Evolutionary conservation across 352 stramenopile species (phyloP).

Genomic region (Saprolegnia parasitica): DNA sequence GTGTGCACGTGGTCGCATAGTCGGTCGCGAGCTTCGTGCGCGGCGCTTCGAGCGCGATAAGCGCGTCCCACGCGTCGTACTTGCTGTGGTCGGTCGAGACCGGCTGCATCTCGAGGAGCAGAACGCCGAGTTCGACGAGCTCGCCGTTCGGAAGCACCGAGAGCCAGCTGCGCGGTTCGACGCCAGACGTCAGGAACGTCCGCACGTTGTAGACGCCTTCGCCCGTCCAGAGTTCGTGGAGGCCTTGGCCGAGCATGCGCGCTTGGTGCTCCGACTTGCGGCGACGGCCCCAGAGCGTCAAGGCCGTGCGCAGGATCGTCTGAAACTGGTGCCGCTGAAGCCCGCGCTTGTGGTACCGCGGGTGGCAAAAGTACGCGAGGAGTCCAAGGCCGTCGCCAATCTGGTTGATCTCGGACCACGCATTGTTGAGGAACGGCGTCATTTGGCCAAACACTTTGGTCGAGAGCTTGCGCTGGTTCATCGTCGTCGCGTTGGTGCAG

Average conservation of each 20-base stretch:
- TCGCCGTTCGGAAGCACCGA: slow-evolving; percentile 19
- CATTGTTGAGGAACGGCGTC: slow-evolving; percentile 17
- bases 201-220: slow-evolving; percentile 19
- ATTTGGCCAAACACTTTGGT: slow-evolving; percentile 20
- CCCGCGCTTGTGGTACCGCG: slow-evolving; percentile 19
- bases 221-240: slow-evolving; percentile 19
- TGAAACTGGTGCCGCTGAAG: slow-evolving; percentile 19
- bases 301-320: slow-evolving; percentile 16
- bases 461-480: slow-evolving; percentile 12
- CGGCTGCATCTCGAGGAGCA: slow-evolving; percentile 18
- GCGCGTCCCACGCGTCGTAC: slow-evolving; percentile 12
- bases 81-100: slow-evolving; percentile 13
- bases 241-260: slow-evolving; percentile 5
- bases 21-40: not conserved
- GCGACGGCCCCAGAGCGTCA: slow-evolving; percentile 16
- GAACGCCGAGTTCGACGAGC: slow-evolving; percentile 8
- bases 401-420: slow-evolving; percentile 9
- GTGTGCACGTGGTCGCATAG: slow-evolving; percentile 17
- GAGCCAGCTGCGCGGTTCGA: slow-evolving; percentile 20
- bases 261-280: slow-evolving; percentile 17
- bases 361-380: slow-evolving; percentile 23
- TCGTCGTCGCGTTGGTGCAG: slow-evolving; percentile 3
- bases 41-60: not conserved
- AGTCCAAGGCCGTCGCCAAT: slow-evolving; percentile 9
- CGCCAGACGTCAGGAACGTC: slow-evolving; percentile 13